phyloP scores from a whole-genome alignment of 2,329 filamentous ascomycete genomes.

The Fonsecaea multimorphosa region DNA sequence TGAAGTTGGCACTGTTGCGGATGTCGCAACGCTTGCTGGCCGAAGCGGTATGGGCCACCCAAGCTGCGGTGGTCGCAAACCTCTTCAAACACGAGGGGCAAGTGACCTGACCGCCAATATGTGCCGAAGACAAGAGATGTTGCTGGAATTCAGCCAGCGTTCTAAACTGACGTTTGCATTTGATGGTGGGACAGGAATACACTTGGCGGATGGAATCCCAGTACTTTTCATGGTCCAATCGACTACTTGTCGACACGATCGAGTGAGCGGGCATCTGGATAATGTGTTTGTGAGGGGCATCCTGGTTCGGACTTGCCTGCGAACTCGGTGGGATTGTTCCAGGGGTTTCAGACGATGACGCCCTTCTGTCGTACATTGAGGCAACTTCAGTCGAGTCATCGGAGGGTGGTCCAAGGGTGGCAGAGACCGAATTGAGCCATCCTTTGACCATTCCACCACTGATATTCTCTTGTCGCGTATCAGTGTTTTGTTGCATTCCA shows the following conservation, averaged over 20 bases:
- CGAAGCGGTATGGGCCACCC: conserved; percentile 52
- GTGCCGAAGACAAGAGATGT: conserved; percentile 44
- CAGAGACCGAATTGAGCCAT: conserved; percentile 25
- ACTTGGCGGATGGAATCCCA: conserved; percentile 42
- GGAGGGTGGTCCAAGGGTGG: conserved; percentile 12
- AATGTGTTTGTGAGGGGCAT: conserved; percentile 14
- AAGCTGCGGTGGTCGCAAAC: conserved; percentile 48
- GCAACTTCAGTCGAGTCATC: conserved; percentile 27
- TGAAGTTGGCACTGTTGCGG: conserved; percentile 42
- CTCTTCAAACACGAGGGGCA: conserved; percentile 49
- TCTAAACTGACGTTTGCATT: conserved; percentile 43
- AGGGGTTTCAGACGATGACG: conserved; percentile 5
- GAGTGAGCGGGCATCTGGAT: conserved; percentile 27
- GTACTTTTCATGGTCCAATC: conserved; percentile 43
- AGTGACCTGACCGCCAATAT: conserved; percentile 41
- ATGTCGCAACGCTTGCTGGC: conserved; percentile 46
- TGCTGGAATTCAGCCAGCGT: conserved; percentile 41
- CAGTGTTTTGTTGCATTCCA: background rate
- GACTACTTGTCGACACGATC: conserved; percentile 22
- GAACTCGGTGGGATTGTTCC: conserved; percentile 16
- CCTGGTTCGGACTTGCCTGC: background rate
- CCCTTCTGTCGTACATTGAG: conserved; percentile 29
- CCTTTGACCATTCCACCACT: conserved; percentile 8
- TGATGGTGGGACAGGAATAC: conserved; percentile 44
- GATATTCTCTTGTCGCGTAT: background rate